Conservation (phyloP, 805 yeast genomes). For the Candida tammaniensis region DNA sequence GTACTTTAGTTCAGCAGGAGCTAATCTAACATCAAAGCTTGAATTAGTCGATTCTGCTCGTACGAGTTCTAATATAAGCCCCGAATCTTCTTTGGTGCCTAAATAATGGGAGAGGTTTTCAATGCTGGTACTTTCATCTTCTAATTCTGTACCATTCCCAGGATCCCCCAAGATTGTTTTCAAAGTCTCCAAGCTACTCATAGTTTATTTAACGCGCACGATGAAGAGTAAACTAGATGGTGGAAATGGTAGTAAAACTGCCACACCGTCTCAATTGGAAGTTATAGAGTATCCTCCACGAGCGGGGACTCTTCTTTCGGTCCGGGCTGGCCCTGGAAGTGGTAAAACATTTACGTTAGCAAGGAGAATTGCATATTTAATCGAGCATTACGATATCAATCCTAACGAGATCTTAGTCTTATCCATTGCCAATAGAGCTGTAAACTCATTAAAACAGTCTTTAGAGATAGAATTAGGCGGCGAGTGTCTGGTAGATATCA, state of each 20-base stretch:
- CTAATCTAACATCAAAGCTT: slow-evolving; percentile 7
- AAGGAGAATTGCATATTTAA: slow-evolving; percentile 48
- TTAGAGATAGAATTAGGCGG: slow-evolving; percentile 31
- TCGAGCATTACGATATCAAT: slow-evolving; percentile 30
- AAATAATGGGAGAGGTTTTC: too few species aligned
- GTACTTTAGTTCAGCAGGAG: slow-evolving; percentile 6
- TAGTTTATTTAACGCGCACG: not conserved
- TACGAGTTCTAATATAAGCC: slow-evolving; percentile 15
- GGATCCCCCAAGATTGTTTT: too few species aligned
- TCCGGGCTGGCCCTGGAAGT: slow-evolving; percentile 72
- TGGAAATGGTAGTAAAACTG: not conserved
- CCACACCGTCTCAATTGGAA: slow-evolving; percentile 35
- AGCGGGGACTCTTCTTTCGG: slow-evolving; percentile 42
- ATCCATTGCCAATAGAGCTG: slow-evolving; percentile 70
- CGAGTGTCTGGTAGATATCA: slow-evolving; percentile 35
- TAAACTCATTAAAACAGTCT: slow-evolving; percentile 42
- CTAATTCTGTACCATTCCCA: too few species aligned
- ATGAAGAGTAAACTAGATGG: too few species aligned
- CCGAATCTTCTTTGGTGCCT: too few species aligned
- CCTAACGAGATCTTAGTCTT: slow-evolving; percentile 61
- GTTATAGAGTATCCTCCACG: slow-evolving; percentile 43
- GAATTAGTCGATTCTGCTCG: slow-evolving; percentile 12
- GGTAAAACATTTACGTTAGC: slow-evolving; percentile 67
- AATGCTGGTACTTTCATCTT: too few species aligned
- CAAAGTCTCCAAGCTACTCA: not conserved